Base-by-base conservation (phyloP, 208 protist genomes). In the Leptomonas seymouri region DNA sequence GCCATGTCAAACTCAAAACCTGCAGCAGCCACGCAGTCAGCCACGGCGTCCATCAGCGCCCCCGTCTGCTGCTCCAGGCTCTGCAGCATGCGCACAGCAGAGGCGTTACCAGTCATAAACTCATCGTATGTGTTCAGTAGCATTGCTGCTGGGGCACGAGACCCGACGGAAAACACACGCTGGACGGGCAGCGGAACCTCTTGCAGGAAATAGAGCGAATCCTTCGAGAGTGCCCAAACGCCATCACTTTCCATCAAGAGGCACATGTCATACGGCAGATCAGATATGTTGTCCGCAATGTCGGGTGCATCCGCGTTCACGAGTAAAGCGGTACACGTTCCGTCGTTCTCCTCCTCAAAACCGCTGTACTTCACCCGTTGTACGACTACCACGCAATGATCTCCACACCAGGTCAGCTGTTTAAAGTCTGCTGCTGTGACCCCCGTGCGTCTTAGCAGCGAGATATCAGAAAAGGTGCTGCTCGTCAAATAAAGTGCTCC, bases 21-120 rank as follows among this genome's bases (percentile, higher is more conserved):
- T 0, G 97, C 96, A 18, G 95, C 86, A 11, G 70, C 69, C 28
- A 99, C 85, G 79, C 97, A 99, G 41, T 87, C 81, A 34, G 88
- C 76, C 1, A 99, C 91, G 7, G 96, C 96, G 31, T 85, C 65
- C 23, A 63, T 67, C 39, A 98, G 78, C 41, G 53, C 73, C 48
- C 71, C 54, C 9, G 57, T 31, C 30, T 82, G 68, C n/a, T 64
- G 65, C 74, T 91, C 84, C 23, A 95, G 58, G 50, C 87, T 76
- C n/a, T 78, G 82, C 56, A 95, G 57, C 78, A 92, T 89, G 20
- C 76, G 78, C 46, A 93, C 85, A 14, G 89, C 84, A 27, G 59
- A 76, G 27, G 89, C 76, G 57, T 87, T 85, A 20, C 89, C 89
- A 12, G 76, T 82, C 74, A 92, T 84, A 71, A 90, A 95, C 49